phyloP scores from a whole-genome alignment of 805 yeast genomes.

The Kodamaea leandrae region DNA sequence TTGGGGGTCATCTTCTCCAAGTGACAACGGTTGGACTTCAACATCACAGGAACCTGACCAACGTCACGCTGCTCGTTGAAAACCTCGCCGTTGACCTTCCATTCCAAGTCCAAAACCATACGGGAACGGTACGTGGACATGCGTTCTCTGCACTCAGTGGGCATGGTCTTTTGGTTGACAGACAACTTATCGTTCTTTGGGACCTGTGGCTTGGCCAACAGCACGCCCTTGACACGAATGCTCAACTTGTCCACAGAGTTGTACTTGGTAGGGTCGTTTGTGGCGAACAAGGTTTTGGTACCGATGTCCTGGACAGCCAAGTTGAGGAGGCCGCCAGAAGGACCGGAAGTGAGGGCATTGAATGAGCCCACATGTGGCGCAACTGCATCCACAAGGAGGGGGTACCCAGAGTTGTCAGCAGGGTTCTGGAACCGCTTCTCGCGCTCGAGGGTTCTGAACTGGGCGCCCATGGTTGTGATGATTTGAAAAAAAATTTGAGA shows the following conservation, averaged over 20 bases:
- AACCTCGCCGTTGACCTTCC: slow-evolving; percentile 88
- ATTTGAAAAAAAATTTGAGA: background rate
- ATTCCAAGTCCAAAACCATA: slow-evolving; percentile 71
- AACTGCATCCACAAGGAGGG: slow-evolving; percentile 83
- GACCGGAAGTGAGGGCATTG: slow-evolving; percentile 89
- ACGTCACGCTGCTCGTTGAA: slow-evolving; percentile 80
- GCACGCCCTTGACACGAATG: slow-evolving; percentile 86
- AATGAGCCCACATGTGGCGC: slow-evolving; percentile 95
- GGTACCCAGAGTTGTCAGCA: slow-evolving; percentile 81
- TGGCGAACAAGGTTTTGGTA: slow-evolving; percentile 77
- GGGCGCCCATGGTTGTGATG: slow-evolving; percentile 46
- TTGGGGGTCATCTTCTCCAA: slow-evolving; percentile 79
- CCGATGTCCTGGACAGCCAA: slow-evolving; percentile 89
- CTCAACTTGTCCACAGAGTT: slow-evolving; percentile 76
- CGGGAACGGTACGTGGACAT: slow-evolving; percentile 78
- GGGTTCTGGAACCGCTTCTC: slow-evolving; percentile 85
- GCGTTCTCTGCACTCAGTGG: slow-evolving; percentile 84
- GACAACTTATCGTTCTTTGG: slow-evolving; percentile 70
- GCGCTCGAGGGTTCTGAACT: slow-evolving; percentile 84
- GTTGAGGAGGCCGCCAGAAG: slow-evolving; percentile 80
- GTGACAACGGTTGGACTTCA: slow-evolving; percentile 88
- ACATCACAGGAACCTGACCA: slow-evolving; percentile 90
- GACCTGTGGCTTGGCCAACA: slow-evolving; percentile 79
- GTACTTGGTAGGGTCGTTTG: slow-evolving; percentile 55
- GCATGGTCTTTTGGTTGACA: slow-evolving; percentile 72